phyloP scores from a whole-genome alignment of 1,284 basidiomycete species.

The Xerocomus minutiporus region DNA sequence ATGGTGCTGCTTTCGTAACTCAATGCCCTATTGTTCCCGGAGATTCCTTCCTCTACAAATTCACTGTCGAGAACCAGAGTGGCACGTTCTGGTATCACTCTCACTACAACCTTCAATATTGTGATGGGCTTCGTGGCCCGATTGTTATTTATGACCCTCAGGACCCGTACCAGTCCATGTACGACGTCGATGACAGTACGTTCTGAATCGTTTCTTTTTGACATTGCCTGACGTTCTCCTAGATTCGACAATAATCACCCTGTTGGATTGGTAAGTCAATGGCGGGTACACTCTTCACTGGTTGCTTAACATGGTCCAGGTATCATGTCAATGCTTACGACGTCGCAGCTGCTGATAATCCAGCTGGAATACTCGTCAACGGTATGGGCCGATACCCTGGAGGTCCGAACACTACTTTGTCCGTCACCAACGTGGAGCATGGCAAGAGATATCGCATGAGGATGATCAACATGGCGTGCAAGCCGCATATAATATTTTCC shows the following conservation, averaged over 20 bases:
- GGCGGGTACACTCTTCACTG: neutral
- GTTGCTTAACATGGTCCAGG: constrained; percentile 24
- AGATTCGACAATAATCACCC: constrained; percentile 38
- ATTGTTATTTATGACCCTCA: constrained; percentile 34
- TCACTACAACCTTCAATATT: constrained; percentile 36
- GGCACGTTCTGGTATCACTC: constrained; percentile 48
- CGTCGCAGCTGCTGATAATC: constrained; percentile 15
- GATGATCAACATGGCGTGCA: constrained; percentile 40
- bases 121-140: constrained; percentile 29
- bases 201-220: neutral
- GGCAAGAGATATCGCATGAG: constrained; percentile 40
- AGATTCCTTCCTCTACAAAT: constrained; percentile 39
- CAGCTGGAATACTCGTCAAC: constrained; percentile 45
- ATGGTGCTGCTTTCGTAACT: constrained; percentile 35
- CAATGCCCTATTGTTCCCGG: constrained; percentile 45
- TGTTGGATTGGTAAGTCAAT: constrained; percentile 36
- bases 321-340: constrained; percentile 27
- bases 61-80: constrained; percentile 28
- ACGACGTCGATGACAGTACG: constrained; percentile 36
- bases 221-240: constrained; percentile 11
- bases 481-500: constrained; percentile 38
- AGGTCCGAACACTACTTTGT: constrained; percentile 34
- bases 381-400: constrained; percentile 41
- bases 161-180: constrained; percentile 30
- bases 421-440: constrained; percentile 32